phyloP scores from a whole-genome alignment of 345 rosid genomes.

The Isatis tinctoria region DNA sequence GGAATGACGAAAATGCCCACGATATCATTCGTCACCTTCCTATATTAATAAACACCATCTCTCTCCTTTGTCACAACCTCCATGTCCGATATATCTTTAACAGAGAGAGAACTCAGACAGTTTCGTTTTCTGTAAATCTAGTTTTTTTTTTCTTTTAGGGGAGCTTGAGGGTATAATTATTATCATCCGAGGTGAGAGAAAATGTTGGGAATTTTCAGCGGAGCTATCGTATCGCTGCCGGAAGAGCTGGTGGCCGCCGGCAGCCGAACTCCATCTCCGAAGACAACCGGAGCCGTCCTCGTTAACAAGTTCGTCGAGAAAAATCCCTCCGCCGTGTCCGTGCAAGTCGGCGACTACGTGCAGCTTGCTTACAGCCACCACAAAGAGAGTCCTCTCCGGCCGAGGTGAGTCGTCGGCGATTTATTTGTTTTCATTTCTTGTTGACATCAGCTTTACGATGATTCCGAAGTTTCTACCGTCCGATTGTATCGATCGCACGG shows the following conservation, averaged over 20 bases:
- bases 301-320: conserved; percentile 57
- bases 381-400: conserved; percentile 58
- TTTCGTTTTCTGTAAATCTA: background rate
- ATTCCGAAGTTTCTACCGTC: background rate
- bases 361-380: conserved; percentile 78
- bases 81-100: background rate
- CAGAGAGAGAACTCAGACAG: background rate
- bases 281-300: conserved; percentile 55
- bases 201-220: conserved; percentile 93
- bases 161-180: background rate
- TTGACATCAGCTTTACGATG: background rate
- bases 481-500: conserved; percentile 11
- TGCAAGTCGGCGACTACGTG: conserved; percentile 65
- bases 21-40: background rate
- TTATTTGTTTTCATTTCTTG: background rate
- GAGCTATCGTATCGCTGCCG: conserved; percentile 77
- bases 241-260: conserved; percentile 97
- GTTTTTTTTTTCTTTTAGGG: background rate
- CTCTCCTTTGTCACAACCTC: background rate
- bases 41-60: conserved; percentile 1
- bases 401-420: conserved; percentile 51
- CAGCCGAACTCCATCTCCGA: conserved; percentile 89
- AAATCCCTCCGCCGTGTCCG: conserved; percentile 59
- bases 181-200: background rate
- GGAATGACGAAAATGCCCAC: conserved; percentile 27